Evolutionary conservation across 306 rosid species (phyloP).

Genomic region (Cucurbita pepo): DNA sequence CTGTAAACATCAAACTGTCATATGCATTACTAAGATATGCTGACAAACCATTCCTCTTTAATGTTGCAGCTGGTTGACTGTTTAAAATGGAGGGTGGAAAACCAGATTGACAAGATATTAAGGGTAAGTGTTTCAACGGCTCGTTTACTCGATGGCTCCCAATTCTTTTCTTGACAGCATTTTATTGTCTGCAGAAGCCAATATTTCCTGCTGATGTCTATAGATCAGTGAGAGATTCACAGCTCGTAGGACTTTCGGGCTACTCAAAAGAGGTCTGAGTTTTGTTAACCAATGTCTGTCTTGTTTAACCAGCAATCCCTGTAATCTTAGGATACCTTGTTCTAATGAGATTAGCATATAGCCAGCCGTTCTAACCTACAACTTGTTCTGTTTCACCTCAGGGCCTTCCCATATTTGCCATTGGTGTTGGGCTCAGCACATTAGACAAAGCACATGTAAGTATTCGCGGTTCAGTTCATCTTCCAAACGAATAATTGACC

Average conservation of each 20-base stretch:
- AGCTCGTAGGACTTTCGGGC: conserved; percentile 84
- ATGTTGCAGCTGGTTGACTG: conserved; percentile 62
- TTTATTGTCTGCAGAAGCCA: conserved; percentile 54
- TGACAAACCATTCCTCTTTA: neutral
- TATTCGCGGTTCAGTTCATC: conserved; percentile 1
- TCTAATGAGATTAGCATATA: neutral
- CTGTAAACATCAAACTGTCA: neutral
- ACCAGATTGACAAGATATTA: conserved; percentile 73
- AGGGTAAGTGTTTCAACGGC: conserved; percentile 31
- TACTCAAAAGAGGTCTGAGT: conserved; percentile 68
- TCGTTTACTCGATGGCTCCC: neutral
- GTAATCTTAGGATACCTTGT: neutral
- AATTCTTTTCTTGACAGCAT: neutral
- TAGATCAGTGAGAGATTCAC: conserved; percentile 72
- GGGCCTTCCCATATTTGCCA: conserved; percentile 85
- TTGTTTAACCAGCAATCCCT: neutral
- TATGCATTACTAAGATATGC: neutral
- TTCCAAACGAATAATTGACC: neutral
- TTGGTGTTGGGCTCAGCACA: conserved; percentile 78
- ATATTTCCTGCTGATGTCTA: conserved; percentile 60
- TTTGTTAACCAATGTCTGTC: neutral
- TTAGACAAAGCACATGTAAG: conserved; percentile 91
- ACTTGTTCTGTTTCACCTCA: conserved; percentile 15
- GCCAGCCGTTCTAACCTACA: conserved; percentile 6
- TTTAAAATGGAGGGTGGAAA: conserved; percentile 81